Conservation (phyloP, 441 rosid genomes). For the Euphorbia neoarborescens region DNA sequence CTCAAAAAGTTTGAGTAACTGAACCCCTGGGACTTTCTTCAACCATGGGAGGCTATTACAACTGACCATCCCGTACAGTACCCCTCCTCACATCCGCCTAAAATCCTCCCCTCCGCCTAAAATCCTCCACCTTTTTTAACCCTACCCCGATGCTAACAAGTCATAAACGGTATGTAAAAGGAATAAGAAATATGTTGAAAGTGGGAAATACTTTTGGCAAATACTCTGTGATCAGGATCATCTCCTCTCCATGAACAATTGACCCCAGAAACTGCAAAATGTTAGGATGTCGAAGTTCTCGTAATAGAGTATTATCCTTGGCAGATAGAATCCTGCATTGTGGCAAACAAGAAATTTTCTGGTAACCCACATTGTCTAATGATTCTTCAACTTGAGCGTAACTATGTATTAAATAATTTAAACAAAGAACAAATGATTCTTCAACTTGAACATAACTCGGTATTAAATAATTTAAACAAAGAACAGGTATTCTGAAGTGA, state of each 20-base stretch:
- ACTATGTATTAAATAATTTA: background rate
- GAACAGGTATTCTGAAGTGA: background rate
- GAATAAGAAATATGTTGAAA: background rate
- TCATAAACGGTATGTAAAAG: background rate
- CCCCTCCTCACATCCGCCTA: background rate
- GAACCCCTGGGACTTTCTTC: too few relatives aligned
- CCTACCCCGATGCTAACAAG: background rate
- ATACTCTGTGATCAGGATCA: constrained; percentile 49
- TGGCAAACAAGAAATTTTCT: constrained; percentile 10
- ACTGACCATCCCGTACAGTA: background rate
- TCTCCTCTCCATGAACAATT: constrained; percentile 45
- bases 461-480: background rate
- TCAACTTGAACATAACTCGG: background rate
- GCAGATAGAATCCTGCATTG: constrained; percentile 49
- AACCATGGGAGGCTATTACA: background rate
- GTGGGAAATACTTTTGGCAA: constrained; percentile 34
- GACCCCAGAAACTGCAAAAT: constrained; percentile 64
- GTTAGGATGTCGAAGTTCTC: constrained; percentile 57
- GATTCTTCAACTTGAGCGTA: background rate
- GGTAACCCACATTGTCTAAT: background rate
- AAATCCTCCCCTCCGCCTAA: background rate
- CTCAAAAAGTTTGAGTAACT: background rate
- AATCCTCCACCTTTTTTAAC: background rate
- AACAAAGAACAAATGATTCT: background rate
- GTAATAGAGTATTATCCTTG: constrained; percentile 40